Base-by-base conservation (phyloP, 2,329 filamentous ascomycete genomes). In the Incumbomyces delicatus region DNA sequence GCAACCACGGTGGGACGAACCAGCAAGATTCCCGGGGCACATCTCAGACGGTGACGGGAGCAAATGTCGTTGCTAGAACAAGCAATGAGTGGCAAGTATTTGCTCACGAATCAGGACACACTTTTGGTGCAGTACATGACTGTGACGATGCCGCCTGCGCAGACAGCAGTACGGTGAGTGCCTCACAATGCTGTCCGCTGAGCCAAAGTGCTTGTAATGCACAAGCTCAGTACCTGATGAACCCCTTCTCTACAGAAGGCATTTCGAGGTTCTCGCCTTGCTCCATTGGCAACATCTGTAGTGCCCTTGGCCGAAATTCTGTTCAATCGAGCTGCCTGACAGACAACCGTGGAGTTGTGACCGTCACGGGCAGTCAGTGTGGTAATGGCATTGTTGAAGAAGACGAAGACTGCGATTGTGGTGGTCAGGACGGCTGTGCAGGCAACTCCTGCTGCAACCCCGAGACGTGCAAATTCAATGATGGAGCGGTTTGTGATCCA, bases 331-430 rank as follows among this genome's bases (percentile, higher is more conserved):
- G 61, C 20, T 98, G 92, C 63, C 71, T 98, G 36, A 82, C 80
- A n/a, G 81, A 86, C 63, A 98, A 98, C 71, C 80, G 78, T 56
- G 81, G 85, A 53, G 80, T 98, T 39, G 76, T 78, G 29, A 92
- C 85, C 22, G 86, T 94, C 56, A 83, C 81, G 0, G 86, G 84
- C 46, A 83, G 83, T 57, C 82, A 89, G 61, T 98, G 92, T 65
- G 92, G 92, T 48, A 98, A 98, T 65, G 92, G 92, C 45, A 96
- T 98, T 54, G 92, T 98, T 42, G 92, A 96, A 67, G 72, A 77
- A 14, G 92, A 87, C 53, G 92, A 98, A 66, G 85, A 98, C 44
- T 98, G 92, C 66, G 92, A 98, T 66, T 98, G 92, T 60, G 92
- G 92, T 52, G 90, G 90, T 46, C 68, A 72, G 12, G 66, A 70